A percentile compares a stretch with the other conserved stretches of the same genome.
These are phyloP conservation scores for Asparagopsis taxiformis DNA, from an alignment of 31 red algal genomes.

Conservation along the genomic window DNA sequence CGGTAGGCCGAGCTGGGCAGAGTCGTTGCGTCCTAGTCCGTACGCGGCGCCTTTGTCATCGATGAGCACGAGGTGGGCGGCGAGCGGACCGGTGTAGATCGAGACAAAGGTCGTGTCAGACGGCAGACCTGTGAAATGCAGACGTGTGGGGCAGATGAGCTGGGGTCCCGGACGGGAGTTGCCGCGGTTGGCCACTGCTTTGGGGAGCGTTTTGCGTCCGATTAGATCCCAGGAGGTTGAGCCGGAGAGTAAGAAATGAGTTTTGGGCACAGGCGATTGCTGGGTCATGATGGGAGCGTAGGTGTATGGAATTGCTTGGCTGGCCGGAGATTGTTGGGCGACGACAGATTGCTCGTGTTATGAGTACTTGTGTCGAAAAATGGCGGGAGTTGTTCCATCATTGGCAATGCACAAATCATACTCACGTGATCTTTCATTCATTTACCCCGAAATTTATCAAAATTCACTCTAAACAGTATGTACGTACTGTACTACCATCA, in stretches of 20 bases:
- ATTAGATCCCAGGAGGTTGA: constrained; percentile 62
- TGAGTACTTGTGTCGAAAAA: too few species aligned
- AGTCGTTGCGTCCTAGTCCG: constrained; percentile 49
- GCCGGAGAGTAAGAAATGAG: constrained; percentile 42
- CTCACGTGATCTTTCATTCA: too few species aligned
- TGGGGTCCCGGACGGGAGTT: constrained; percentile 21
- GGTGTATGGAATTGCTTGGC: too few species aligned
- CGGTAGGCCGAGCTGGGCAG: constrained; percentile 19
- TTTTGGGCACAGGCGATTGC: not conserved
- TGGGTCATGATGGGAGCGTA: not conserved
- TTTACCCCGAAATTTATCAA: too few species aligned
- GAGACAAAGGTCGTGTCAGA: not conserved
- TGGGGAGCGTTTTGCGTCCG: constrained; percentile 44
- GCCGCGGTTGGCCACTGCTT: constrained; percentile 20
- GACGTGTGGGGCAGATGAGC: constrained; percentile 17
- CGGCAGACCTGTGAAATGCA: constrained; percentile 6
- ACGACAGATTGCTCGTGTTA: too few species aligned
- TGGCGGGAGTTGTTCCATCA: too few species aligned
- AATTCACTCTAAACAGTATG: too few species aligned
- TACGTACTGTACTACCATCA: too few species aligned
- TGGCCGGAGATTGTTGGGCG: too few species aligned
- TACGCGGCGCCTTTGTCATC: constrained; percentile 24
- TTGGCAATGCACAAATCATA: too few species aligned
- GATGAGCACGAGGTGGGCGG: constrained; percentile 36
- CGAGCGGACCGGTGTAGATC: constrained; percentile 27